Conservation (phyloP, 2,329 filamentous ascomycete genomes). For the Tolypocladium amazonense region DNA sequence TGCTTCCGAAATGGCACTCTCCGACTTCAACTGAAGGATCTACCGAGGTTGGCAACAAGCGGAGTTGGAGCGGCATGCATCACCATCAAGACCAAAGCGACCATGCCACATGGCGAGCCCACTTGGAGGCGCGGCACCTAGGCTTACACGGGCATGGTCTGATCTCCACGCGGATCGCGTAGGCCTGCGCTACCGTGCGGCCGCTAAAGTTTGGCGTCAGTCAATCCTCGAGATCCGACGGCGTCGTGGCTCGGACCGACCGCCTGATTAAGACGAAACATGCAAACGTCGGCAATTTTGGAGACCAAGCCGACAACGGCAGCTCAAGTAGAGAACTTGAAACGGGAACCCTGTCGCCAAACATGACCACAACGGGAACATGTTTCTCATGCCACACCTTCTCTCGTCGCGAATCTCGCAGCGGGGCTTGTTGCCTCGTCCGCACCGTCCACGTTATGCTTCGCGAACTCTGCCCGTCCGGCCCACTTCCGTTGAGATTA, state of each 20-base stretch:
- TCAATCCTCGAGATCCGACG: not conserved
- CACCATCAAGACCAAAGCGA: not conserved
- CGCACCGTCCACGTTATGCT: not conserved
- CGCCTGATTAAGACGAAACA: not conserved
- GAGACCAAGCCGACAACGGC: not conserved
- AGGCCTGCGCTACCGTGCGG: not conserved
- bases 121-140: not conserved
- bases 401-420: not conserved
- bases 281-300: not conserved
- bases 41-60: not conserved
- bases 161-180: not conserved
- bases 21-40: not conserved
- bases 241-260: not conserved
- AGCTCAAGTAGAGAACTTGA: not conserved
- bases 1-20: not conserved
- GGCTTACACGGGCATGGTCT: not conserved
- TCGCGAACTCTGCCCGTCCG: not conserved
- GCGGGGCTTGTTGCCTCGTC: not conserved
- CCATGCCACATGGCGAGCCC: not conserved
- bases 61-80: not conserved
- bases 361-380: not conserved
- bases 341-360: not conserved
- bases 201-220: not conserved
- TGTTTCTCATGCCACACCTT: not conserved
- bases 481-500: not conserved